phyloP scores from a whole-genome alignment of 148 eudicot genomes.

The Selenicereus undatus region DNA sequence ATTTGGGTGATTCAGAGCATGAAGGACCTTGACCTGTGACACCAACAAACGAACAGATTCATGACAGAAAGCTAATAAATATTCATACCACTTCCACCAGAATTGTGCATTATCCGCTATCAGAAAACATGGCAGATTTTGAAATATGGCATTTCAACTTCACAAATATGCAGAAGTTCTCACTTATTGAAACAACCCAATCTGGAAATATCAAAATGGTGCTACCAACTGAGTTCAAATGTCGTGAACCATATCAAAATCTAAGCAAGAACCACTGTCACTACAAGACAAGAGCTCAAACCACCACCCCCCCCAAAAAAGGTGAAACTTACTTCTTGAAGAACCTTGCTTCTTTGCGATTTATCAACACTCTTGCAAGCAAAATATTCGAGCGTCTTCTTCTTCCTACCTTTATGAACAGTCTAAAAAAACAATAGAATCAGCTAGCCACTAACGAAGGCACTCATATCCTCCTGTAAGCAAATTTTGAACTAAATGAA shows the following conservation, averaged over 20 bases:
- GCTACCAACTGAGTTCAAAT: not conserved
- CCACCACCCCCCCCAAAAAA: not conserved
- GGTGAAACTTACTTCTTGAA: constrained; percentile 71
- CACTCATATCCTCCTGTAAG: too few species aligned
- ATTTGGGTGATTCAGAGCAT: constrained; percentile 71
- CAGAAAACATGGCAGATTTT: not conserved
- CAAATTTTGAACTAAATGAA: not conserved
- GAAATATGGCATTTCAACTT: not conserved
- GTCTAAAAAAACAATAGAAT: constrained; percentile 36
- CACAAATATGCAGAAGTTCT: not conserved
- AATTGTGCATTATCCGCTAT: not conserved
- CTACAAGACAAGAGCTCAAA: not conserved
- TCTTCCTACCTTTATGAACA: constrained; percentile 92
- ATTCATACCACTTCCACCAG: not conserved
- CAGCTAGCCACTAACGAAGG: not conserved
- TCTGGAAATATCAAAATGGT: too few species aligned
- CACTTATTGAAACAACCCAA: not conserved
- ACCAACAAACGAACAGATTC: not conserved
- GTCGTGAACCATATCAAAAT: not conserved
- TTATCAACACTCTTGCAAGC: constrained; percentile 91
- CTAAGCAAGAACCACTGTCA: not conserved
- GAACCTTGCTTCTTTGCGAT: constrained; percentile 79
- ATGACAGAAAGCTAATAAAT: not conserved
- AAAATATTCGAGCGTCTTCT: constrained; percentile 84
- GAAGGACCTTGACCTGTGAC: constrained; percentile 77